Percentiles rank a stretch among this genome's conserved stretches.
These are phyloP conservation scores for Yarrowia galli DNA, from an alignment of 1,139 yeast species.

Conservation along the genomic window DNA sequence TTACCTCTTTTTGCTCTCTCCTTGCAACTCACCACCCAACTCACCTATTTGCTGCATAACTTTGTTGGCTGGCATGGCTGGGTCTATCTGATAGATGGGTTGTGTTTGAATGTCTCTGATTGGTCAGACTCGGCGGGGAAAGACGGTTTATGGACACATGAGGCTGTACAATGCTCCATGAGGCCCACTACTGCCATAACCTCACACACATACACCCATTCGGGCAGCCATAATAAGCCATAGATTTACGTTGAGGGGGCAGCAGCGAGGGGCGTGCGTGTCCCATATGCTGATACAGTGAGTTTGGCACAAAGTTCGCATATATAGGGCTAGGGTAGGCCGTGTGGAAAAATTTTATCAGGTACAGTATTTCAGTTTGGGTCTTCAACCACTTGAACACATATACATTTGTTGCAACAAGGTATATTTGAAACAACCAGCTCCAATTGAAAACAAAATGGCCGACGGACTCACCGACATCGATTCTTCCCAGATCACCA, in stretches of 20 bases:
- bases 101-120: neutral
- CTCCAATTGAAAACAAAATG: conserved; percentile 33
- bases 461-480: conserved; percentile 39
- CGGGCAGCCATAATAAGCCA: neutral
- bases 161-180: neutral
- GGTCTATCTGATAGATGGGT: no score
- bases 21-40: neutral
- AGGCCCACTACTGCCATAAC: neutral
- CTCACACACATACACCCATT: no score
- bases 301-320: conserved; percentile 16
- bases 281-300: neutral
- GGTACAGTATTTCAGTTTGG: conserved; percentile 35
- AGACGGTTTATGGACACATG: neutral
- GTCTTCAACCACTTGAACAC: conserved; percentile 35
- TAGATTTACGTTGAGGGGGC: conserved; percentile 7
- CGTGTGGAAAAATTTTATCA: conserved; percentile 35
- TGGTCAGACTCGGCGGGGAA: neutral
- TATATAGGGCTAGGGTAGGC: conserved; percentile 31
- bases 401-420: conserved; percentile 36
- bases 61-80: conserved; percentile 3
- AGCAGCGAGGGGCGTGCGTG: conserved; percentile 5
- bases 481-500: conserved; percentile 49
- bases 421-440: conserved; percentile 20
- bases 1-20: conserved; percentile 1
- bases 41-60: conserved; percentile 30